Evolutionary conservation across 768 basidiomycete species (phyloP), one percentile per base, ranked within the genome.

Genomic region (Hortiboletus flavorubellus): DNA sequence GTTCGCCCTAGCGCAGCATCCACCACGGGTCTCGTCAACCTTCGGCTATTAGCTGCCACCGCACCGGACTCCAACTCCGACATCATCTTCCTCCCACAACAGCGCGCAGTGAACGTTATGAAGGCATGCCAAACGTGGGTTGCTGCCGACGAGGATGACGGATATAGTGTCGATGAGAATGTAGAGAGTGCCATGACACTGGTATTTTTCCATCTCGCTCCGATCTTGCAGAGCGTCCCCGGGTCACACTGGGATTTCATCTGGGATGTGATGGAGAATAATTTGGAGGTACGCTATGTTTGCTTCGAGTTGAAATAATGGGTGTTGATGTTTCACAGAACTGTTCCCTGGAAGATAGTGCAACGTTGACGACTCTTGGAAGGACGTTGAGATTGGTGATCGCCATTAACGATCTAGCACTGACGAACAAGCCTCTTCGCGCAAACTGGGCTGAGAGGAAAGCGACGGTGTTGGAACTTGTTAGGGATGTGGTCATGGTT

Each of bases 231-330:
- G 71, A 89, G 84, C 64, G 78, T 96, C 2, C 76, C 84, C 14
- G 97, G 96, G 0, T 75, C 80, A 1, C 97, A 98, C 70, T 99
- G 97, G 97, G 89, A 92, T 46, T 81, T 94, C 34, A 83, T 94
- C 5, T 95, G 91, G 68, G 94, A 98, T 66, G 70, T 98, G 15
- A 66, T 96, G 12, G 94, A 96, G 69, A 89, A 78, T 55, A 91
- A 90, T 63, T 76, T 98, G 3, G 95, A 98, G 81, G 93, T 93
- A 53, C 42, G 79, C 63, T 15, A 26, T 15, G 7, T 30, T 35
- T 52, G 7, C 16, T 29, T 26, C 48, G 2, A 8, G 26, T 16
- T 14, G 31, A 33, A 29, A 52, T 48, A 18, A 1, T 9, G 5
- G 35, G n/a, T n/a, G 34, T 7, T 59, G 41, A 65, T n/a, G 8